Conservation (phyloP, 768 basidiomycete species). For the Rhodosporidiobolus sp. region DNA sequence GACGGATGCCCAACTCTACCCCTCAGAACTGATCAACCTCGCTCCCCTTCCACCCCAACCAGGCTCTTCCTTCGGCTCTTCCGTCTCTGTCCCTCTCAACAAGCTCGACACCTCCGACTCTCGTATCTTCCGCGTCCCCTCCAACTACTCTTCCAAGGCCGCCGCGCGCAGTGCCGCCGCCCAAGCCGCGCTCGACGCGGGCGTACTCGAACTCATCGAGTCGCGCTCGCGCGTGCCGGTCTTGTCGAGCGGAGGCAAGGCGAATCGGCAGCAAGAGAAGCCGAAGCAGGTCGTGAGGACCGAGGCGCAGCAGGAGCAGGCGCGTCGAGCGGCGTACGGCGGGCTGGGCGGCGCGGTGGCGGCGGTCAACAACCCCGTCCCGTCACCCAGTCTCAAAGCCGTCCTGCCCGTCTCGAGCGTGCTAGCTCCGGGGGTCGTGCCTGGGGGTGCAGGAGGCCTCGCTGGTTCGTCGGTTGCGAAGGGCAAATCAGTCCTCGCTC, state of each 20-base stretch:
- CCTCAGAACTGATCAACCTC: neutral
- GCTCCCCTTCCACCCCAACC: neutral
- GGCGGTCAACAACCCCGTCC: no score
- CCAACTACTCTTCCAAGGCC: neutral
- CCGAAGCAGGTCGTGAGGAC: neutral
- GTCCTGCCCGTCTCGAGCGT: no score
- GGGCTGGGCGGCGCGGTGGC: neutral
- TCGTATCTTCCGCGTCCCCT: slow-evolving; percentile 1
- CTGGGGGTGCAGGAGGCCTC: neutral
- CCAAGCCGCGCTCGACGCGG: neutral
- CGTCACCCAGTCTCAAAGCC: no score
- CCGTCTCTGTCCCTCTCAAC: neutral
- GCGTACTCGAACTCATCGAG: slow-evolving; percentile 3
- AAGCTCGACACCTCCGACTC: neutral
- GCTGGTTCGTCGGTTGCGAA: neutral
- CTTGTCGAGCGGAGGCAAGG: no score
- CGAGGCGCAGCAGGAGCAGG: neutral
- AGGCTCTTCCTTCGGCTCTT: neutral
- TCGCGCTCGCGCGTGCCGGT: neutral
- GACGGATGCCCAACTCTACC: neutral
- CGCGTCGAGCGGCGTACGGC: neutral
- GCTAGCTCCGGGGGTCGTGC: no score
- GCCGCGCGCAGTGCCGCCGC: neutral
- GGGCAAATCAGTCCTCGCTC: neutral
- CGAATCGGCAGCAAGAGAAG: neutral